A percentile compares a stretch with the other conserved stretches of the same genome.
phyloP scores from a whole-genome alignment of 345 rosid genomes.

The Ceriops decandra region DNA sequence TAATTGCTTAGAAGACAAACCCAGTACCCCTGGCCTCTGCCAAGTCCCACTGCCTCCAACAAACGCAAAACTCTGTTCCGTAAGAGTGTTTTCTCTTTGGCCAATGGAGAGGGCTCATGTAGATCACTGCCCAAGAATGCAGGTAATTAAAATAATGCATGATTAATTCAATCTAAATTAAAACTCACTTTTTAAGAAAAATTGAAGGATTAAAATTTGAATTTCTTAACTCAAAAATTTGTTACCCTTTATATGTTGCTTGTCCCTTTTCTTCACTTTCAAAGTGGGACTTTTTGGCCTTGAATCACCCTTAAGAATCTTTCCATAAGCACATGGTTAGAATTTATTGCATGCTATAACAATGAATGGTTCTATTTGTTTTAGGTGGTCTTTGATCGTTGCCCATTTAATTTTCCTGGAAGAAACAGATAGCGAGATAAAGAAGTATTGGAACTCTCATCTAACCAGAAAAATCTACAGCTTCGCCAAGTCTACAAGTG shows the following conservation, averaged over 20 bases:
- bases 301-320: too few relatives aligned
- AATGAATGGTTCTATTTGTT: constrained; percentile 4
- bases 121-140: constrained; percentile 81
- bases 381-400: constrained; percentile 80
- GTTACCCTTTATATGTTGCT: too few relatives aligned
- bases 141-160: constrained; percentile 28
- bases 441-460: constrained; percentile 89
- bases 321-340: background rate
- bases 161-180: too few relatives aligned
- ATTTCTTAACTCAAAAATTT: too few relatives aligned
- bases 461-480: constrained; percentile 60
- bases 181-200: too few relatives aligned
- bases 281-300: too few relatives aligned
- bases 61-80: too few relatives aligned
- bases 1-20: too few relatives aligned
- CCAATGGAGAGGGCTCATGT: constrained; percentile 86
- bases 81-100: background rate
- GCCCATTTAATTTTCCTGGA: constrained; percentile 59
- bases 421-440: constrained; percentile 83
- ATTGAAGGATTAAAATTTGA: too few relatives aligned
- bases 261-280: too few relatives aligned
- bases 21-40: too few relatives aligned
- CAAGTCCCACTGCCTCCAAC: too few relatives aligned
- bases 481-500: constrained; percentile 18
- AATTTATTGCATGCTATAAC: background rate